Percentiles rank a stretch among this genome's conserved stretches.
Evolutionary conservation across 2,329 filamentous ascomycete species (phyloP).

Genomic region (Alternaria arborescens): DNA sequence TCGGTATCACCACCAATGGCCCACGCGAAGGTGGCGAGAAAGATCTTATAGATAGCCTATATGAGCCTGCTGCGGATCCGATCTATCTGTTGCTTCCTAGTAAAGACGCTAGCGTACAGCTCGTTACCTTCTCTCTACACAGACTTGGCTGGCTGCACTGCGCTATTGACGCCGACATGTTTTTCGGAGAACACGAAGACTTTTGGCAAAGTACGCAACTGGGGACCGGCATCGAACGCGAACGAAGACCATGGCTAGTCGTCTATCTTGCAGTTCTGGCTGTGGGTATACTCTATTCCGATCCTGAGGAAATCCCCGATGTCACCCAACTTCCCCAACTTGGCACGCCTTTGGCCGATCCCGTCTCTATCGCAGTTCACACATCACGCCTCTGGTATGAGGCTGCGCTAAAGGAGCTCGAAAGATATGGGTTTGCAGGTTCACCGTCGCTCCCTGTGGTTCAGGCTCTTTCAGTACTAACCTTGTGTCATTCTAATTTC

Average conservation of each 20-base stretch:
- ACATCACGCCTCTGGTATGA: constrained; percentile 22
- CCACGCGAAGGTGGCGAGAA: constrained; percentile 6
- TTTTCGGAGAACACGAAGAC: constrained; percentile 15
- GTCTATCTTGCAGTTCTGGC: constrained; percentile 21
- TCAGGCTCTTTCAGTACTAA: constrained; percentile 17
- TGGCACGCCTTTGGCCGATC: constrained; percentile 3
- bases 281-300: constrained; percentile 19
- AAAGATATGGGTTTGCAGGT: constrained; percentile 11
- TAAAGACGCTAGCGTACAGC: constrained; percentile 10
- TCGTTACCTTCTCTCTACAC: constrained; percentile 18
- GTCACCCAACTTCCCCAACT: constrained; percentile 14
- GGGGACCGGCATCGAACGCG: constrained; percentile 8
- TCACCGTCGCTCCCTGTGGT: constrained; percentile 10
- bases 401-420: constrained; percentile 19
- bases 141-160: constrained; percentile 23
- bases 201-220: constrained; percentile 17
- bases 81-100: constrained; percentile 21
- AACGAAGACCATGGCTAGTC: constrained; percentile 14
- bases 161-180: constrained; percentile 13
- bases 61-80: constrained; percentile 20
- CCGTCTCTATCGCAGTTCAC: constrained; percentile 12
- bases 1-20: constrained; percentile 11
- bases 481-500: constrained; percentile 21
- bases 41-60: constrained; percentile 16
- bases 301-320: constrained; percentile 10